A percentile compares a stretch with the other conserved stretches of the same genome.
phyloP scores from a whole-genome alignment of 192 early-diverging fungal genomes.

The Dissophora ornata region DNA sequence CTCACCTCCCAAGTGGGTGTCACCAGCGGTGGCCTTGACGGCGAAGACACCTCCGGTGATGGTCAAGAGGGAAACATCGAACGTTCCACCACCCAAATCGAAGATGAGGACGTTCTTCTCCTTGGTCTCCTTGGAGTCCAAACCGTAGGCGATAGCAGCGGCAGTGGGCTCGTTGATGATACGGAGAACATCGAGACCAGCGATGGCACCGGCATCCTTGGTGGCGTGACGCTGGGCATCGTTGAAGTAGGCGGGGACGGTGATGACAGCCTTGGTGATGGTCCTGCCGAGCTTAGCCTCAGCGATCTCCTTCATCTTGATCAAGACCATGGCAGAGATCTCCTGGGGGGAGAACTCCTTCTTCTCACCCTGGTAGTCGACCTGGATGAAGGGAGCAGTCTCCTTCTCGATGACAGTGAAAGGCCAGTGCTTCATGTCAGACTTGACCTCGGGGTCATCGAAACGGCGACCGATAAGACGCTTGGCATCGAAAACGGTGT shows the following conservation, averaged over 20 bases:
- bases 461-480: constrained; percentile 91
- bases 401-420: constrained; percentile 83
- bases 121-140: constrained; percentile 81
- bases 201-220: constrained; percentile 91
- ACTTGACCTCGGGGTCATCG: constrained; percentile 86
- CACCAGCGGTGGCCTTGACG: constrained; percentile 88
- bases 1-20: constrained; percentile 89
- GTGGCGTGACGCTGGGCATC: constrained; percentile 93
- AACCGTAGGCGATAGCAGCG: constrained; percentile 88
- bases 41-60: constrained; percentile 85
- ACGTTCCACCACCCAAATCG: constrained; percentile 90
- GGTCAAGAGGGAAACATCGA: constrained; percentile 88
- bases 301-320: constrained; percentile 86
- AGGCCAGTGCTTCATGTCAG: constrained; percentile 86
- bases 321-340: constrained; percentile 97
- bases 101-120: constrained; percentile 86
- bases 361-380: constrained; percentile 85
- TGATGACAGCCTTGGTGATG: constrained; percentile 95
- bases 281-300: constrained; percentile 70
- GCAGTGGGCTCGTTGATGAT: constrained; percentile 95
- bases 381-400: constrained; percentile 82
- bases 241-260: constrained; percentile 97
- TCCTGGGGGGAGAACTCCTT: constrained; percentile 89
- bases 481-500: constrained; percentile 93
- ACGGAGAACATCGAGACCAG: constrained; percentile 57